These are phyloP conservation scores for Cenococcum geophilum DNA, from an alignment of 495 filamentous ascomycete species.

Conservation along the genomic window DNA sequence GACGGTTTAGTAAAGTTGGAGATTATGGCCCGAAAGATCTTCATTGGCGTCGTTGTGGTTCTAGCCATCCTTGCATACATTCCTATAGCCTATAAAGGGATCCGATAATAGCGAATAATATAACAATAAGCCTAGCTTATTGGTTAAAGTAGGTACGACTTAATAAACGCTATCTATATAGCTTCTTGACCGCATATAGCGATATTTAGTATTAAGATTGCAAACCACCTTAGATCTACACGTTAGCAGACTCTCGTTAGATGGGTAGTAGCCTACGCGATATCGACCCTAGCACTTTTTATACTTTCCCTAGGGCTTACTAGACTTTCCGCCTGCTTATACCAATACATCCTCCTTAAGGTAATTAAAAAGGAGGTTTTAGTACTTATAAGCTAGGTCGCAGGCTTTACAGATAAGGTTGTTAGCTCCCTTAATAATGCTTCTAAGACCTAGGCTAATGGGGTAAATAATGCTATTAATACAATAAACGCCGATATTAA, in stretches of 20 bases:
- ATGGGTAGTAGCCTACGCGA: conserved; percentile 84
- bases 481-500: too few species aligned
- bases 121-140: conserved; percentile 62
- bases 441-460: conserved; percentile 67
- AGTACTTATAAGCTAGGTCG: conserved; percentile 66
- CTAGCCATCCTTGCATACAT: conserved; percentile 65
- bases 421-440: too few species aligned
- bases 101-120: conserved; percentile 68
- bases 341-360: conserved; percentile 79
- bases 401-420: conserved; percentile 74
- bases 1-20: conserved; percentile 56
- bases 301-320: conserved; percentile 80
- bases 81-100: too few species aligned
- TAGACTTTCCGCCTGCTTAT: conserved; percentile 76
- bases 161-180: conserved; percentile 85
- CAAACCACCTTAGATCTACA: conserved; percentile 56
- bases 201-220: conserved; percentile 62
- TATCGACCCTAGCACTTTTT: conserved; percentile 77
- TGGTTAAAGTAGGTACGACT: conserved; percentile 59
- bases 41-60: conserved; percentile 65
- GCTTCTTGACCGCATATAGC: conserved; percentile 71
- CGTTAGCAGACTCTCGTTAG: conserved; percentile 65
- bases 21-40: conserved; percentile 59
- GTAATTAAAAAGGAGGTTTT: too few species aligned
- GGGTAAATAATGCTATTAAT: conserved; percentile 66